A percentile compares a stretch with the other conserved stretches of the same genome.
Conservation (phyloP, 768 basidiomycete species). For the Pisolithus sp. region DNA sequence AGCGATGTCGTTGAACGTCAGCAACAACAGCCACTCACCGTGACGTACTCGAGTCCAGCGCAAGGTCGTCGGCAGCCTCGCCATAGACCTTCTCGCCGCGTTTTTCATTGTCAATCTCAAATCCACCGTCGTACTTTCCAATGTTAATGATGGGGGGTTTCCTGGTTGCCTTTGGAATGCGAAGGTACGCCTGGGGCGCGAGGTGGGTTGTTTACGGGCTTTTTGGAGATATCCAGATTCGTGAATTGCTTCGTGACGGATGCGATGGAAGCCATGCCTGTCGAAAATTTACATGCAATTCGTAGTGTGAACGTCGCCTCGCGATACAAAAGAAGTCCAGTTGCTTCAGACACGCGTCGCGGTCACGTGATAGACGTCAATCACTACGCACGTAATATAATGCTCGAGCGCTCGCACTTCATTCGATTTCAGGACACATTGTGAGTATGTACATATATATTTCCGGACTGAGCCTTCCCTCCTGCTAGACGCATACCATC, state of each 20-base stretch:
- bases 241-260: constrained; percentile 62
- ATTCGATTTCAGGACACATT: too few relatives aligned
- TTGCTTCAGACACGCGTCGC: constrained; percentile 18
- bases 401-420: too few relatives aligned
- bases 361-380: constrained; percentile 20
- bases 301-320: background rate
- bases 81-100: constrained; percentile 68
- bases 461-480: too few relatives aligned
- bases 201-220: constrained; percentile 31
- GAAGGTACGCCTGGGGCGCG: constrained; percentile 17
- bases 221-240: constrained; percentile 58
- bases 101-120: constrained; percentile 85
- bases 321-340: background rate
- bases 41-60: constrained; percentile 76
- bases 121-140: constrained; percentile 91
- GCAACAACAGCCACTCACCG: constrained; percentile 37
- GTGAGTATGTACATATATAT: too few relatives aligned
- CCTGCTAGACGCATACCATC: too few relatives aligned
- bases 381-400: too few relatives aligned
- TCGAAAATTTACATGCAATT: background rate
- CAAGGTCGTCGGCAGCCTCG: constrained; percentile 73
- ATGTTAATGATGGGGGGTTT: constrained; percentile 61
- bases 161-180: constrained; percentile 14
- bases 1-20: constrained; percentile 1
- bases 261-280: constrained; percentile 41